A percentile compares a stretch with the other conserved stretches of the same genome.
Evolutionary conservation across 2,329 filamentous ascomycete genomes (phyloP).

Genomic region (Phaeoacremonium minimum): DNA sequence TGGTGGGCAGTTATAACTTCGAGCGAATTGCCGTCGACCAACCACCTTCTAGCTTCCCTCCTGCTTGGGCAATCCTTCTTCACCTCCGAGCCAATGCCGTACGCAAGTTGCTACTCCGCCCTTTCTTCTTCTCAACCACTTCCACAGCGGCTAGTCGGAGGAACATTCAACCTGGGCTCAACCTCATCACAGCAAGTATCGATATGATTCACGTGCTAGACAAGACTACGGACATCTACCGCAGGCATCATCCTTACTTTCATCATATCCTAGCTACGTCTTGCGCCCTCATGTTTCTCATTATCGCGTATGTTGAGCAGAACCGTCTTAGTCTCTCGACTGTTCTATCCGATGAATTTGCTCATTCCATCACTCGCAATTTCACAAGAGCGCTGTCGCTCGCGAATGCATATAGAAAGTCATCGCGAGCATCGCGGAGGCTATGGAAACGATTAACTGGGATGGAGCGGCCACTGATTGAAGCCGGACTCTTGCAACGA

Average conservation of each 20-base stretch:
- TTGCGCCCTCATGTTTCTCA: slow-evolving; percentile 7
- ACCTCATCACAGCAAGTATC: slow-evolving; percentile 2
- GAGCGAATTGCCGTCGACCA: not conserved
- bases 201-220: slow-evolving; percentile 4
- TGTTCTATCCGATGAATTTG: not conserved
- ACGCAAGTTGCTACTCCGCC: slow-evolving; percentile 6
- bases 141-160: not conserved
- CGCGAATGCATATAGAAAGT: slow-evolving; percentile 1
- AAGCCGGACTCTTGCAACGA: not conserved
- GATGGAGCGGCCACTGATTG: not conserved
- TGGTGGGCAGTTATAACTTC: slow-evolving; percentile 3
- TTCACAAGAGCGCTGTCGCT: slow-evolving; percentile 3
- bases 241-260: slow-evolving; percentile 7
- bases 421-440: not conserved
- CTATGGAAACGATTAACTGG: not conserved
- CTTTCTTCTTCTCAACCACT: slow-evolving; percentile 7
- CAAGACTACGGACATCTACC: slow-evolving; percentile 6
- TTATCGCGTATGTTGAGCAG: slow-evolving; percentile 5
- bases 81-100: slow-evolving; percentile 7
- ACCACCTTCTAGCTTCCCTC: slow-evolving; percentile 3
- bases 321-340: not conserved
- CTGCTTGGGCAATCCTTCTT: slow-evolving; percentile 7
- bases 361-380: slow-evolving; percentile 1
- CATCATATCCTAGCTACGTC: slow-evolving; percentile 6
- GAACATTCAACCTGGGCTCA: slow-evolving; percentile 5